These are phyloP conservation scores for Galeopsis tetrahit DNA, from an alignment of 257 asterid species.

Conservation along the genomic window DNA sequence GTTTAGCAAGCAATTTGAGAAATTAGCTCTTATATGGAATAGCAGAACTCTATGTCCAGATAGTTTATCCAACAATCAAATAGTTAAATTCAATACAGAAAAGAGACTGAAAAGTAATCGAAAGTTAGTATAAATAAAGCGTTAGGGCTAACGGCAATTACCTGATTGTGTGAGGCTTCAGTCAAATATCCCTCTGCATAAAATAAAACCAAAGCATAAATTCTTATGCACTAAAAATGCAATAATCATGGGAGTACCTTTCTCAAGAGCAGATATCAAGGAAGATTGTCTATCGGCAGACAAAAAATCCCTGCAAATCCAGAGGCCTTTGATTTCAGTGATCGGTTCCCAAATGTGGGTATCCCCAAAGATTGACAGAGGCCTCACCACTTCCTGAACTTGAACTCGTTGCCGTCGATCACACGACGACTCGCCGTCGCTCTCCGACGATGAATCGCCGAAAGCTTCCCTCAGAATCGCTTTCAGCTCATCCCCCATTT, in stretches of 20 bases:
- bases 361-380: conserved; percentile 45
- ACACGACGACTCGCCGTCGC: conserved; percentile 43
- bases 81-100: not conserved
- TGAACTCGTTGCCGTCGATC: conserved; percentile 15
- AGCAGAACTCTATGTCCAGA: not conserved
- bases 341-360: conserved; percentile 65
- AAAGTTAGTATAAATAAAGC: not conserved
- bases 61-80: conserved; percentile 9
- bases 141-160: conserved; percentile 8
- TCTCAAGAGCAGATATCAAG: conserved; percentile 60
- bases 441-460: conserved; percentile 72
- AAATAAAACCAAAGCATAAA: conserved; percentile 34
- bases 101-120: not conserved
- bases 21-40: not conserved
- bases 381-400: conserved; percentile 26
- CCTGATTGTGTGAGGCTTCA: conserved; percentile 78
- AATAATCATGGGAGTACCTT: conserved; percentile 44
- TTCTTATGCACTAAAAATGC: not conserved
- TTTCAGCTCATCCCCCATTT: conserved; percentile 49
- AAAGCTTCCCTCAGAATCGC: conserved; percentile 64
- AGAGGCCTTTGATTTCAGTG: conserved; percentile 71
- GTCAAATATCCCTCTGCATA: conserved; percentile 83
- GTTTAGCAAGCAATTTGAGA: conserved; percentile 10
- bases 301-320: conserved; percentile 70
- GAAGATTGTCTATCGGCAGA: conserved; percentile 63